Evolutionary conservation across 495 filamentous ascomycete genomes (phyloP), one percentile per base, ranked within the genome.

Genomic region (Penicillium atrosanguineum): DNA sequence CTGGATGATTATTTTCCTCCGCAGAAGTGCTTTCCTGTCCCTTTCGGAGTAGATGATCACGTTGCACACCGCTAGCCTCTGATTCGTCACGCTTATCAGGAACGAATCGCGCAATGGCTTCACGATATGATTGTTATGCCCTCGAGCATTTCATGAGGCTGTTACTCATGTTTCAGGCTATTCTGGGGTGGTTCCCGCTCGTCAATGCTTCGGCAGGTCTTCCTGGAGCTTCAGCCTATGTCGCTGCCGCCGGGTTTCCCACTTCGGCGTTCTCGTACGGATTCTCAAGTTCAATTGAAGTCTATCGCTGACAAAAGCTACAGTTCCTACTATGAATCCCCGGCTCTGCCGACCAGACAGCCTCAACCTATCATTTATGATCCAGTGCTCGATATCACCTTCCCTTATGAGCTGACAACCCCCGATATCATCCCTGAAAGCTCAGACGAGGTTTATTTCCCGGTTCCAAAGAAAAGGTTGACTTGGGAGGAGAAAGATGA

Each of bases 281-380:
- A 5, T 6, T 7, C 20, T 18, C n/a, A 5, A 6, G 6, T 16
- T 19, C 21, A 11, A 21, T 40, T 21, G 38, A n/a, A 23, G 6
- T 19, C 21, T 21, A 26, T 21, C 48, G 14, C 36, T 57, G 21
- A 55, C 25, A 6, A 29, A 12, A 29, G 26, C 29, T n/a, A 25
- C 25, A 71, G 69, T 19, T 69, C 64, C 0, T 75, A 75, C 51
- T 85, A 83, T 57, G 77, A 76, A 52, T 66, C 75, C 12, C 73
- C 75, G 23, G 75, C 80, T 6, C 64, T 69, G 20, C 75, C 82
- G 42, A 83, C 80, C 34, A 67, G 73, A 49, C 75, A 86, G 63
- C 79, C 82, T 31, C 81, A 86, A 58, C 83, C 83, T 9, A 73
- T 73, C 34, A 67, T 86, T 18, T 70, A 77, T 50, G 81, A 85